phyloP scores from a whole-genome alignment of 441 rosid species.

The Syzygium malaccense region DNA sequence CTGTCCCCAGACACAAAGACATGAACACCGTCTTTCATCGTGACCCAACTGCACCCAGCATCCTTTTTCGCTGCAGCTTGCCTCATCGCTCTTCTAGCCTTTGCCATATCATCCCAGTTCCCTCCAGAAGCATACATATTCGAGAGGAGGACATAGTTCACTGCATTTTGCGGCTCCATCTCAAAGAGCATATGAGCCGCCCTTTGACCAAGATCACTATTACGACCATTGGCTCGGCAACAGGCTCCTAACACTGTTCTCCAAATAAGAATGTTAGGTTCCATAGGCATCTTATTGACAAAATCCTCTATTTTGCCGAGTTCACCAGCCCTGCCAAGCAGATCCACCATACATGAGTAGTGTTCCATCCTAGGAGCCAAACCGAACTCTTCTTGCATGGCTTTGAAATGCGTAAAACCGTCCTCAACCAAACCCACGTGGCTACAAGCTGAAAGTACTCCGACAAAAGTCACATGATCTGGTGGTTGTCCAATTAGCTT shows the following conservation, averaged over 20 bases:
- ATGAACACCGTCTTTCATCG: slow-evolving; percentile 83
- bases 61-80: slow-evolving; percentile 77
- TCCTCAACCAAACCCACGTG: slow-evolving; percentile 75
- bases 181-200: slow-evolving; percentile 72
- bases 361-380: slow-evolving; percentile 69
- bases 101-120: slow-evolving; percentile 70
- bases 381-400: slow-evolving; percentile 49
- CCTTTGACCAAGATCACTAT: slow-evolving; percentile 53
- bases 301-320: slow-evolving; percentile 62
- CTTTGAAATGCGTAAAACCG: slow-evolving; percentile 61
- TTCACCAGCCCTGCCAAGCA: slow-evolving; percentile 83
- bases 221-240: slow-evolving; percentile 53
- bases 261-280: slow-evolving; percentile 82
- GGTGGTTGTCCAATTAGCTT: slow-evolving; percentile 51
- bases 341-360: slow-evolving; percentile 83
- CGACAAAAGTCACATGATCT: slow-evolving; percentile 84
- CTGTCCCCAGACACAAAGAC: slow-evolving; percentile 75
- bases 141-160: slow-evolving; percentile 76
- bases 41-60: slow-evolving; percentile 92
- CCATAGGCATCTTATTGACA: slow-evolving; percentile 54
- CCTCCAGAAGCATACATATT: slow-evolving; percentile 86
- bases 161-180: slow-evolving; percentile 80
- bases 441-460: slow-evolving; percentile 86
- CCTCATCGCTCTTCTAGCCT: slow-evolving; percentile 63
- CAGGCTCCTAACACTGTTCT: slow-evolving; percentile 84